Evolutionary conservation across 768 basidiomycete genomes (phyloP).

Genomic region (Dendrothele bispora): DNA sequence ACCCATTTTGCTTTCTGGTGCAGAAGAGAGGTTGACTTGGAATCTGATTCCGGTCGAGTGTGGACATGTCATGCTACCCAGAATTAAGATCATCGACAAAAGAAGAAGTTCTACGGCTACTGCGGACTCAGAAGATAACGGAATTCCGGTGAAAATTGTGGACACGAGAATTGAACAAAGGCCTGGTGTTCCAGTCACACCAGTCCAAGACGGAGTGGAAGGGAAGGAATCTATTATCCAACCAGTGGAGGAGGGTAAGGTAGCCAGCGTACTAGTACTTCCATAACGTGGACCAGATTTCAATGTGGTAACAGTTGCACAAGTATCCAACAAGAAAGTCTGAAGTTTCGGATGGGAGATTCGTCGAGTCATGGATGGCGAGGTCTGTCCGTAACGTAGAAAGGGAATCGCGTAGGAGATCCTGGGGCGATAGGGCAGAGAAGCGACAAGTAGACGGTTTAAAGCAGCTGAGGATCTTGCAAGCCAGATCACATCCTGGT

Average conservation of each 20-base stretch:
- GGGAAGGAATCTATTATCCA: constrained; percentile 9
- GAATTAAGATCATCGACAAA: constrained; percentile 56
- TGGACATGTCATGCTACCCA: constrained; percentile 63
- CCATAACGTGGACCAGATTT: no score
- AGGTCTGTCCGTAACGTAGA: constrained; percentile 44
- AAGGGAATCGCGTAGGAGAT: constrained; percentile 72
- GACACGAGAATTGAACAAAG: constrained; percentile 47
- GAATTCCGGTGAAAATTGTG: constrained; percentile 52
- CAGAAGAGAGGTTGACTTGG: constrained; percentile 68
- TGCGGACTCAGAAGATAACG: constrained; percentile 35
- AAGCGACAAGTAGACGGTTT: constrained; percentile 66
- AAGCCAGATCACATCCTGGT: background rate
- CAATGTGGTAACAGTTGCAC: no score
- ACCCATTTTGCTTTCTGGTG: constrained; percentile 72
- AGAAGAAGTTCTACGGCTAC: constrained; percentile 27
- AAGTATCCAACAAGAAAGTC: constrained; percentile 56
- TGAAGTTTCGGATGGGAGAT: constrained; percentile 49
- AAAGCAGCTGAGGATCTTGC: constrained; percentile 55
- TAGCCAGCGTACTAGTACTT: constrained; percentile 36
- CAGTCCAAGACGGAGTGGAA: constrained; percentile 13
- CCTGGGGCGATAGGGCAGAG: constrained; percentile 73
- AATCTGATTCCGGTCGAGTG: constrained; percentile 73
- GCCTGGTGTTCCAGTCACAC: constrained; percentile 10
- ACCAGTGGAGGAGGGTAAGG: constrained; percentile 13
- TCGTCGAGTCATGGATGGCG: constrained; percentile 46